Evolutionary conservation across 148 eudicot species (phyloP).

Genomic region (Nepenthes mirabilis): DNA sequence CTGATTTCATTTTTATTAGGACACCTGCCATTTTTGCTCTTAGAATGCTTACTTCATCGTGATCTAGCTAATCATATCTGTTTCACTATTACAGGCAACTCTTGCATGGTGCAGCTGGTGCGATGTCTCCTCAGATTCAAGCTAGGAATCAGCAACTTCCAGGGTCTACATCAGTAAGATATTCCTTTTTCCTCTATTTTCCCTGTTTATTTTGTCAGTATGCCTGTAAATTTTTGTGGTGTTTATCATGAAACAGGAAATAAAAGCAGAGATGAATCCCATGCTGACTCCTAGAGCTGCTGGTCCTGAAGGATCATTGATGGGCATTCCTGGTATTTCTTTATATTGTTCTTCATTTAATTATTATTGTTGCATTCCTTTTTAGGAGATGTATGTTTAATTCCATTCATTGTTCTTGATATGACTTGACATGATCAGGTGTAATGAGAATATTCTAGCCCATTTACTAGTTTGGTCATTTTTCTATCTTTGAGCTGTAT

Average conservation of each 20-base stretch:
- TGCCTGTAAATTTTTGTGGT: conserved; percentile 1
- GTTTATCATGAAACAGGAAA: conserved; percentile 31
- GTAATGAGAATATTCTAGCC: neutral
- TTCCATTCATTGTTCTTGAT: neutral
- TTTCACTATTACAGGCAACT: conserved; percentile 52
- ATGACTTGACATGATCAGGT: neutral
- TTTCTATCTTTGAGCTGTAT: neutral
- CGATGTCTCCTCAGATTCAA: conserved; percentile 73
- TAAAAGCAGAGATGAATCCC: conserved; percentile 46
- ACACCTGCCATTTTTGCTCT: no score
- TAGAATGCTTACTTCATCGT: no score
- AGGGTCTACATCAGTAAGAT: conserved; percentile 36
- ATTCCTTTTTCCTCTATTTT: conserved; percentile 1
- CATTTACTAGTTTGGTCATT: neutral
- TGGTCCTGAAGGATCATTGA: conserved; percentile 51
- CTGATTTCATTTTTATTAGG: no score
- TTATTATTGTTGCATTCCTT: neutral
- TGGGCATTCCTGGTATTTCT: conserved; percentile 48
- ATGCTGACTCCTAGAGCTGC: conserved; percentile 35
- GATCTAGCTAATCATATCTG: neutral
- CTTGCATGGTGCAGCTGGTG: conserved; percentile 83
- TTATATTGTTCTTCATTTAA: neutral
- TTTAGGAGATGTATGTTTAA: neutral
- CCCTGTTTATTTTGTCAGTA: conserved; percentile 1
- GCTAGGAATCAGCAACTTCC: conserved; percentile 78